Base-by-base conservation (phyloP, 108 stramenopile species). In the Nitzschia sp. region DNA sequence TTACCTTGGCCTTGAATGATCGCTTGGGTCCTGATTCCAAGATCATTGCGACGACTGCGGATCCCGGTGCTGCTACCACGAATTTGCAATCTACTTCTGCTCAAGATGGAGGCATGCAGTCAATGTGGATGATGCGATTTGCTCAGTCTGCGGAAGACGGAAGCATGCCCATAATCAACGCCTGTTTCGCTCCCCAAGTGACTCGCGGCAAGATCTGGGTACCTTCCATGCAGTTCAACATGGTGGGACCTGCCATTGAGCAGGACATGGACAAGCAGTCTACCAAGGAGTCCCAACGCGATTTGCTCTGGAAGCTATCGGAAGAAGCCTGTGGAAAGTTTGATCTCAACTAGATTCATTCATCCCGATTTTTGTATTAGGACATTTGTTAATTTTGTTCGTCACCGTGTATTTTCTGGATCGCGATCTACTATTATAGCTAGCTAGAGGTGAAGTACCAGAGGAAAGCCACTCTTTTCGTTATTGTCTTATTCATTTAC, bases 1-100 rank as follows among this genome's bases (percentile, higher is more conserved):
- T 85, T 63, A 64, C 89, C 35, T 57, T 64, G 57, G 85, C 76
- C 11, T 68, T 90, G n/a, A 30, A 59, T 25, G 60, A 83, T 24
- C 56, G 71, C 25, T 66, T 87, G 49, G 74, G 54, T 9, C 46
- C 31, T n/a, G 27, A 59, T 42, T 58, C 61, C 49, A 69, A 70
- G 17, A 67, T 83, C 31, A 75, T 79, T 27, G 73, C 65, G n/a
- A 34, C 46, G 3, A 21, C 4, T 25, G 64, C 65, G 19, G 59
- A 68, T 1, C 71, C 77, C 5, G 71, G 71, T 35, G 26, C 60
- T 15, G 38, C 70, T 32, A 2, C 63, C 4, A 77, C 76, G 18
- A 58, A 70, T 31, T 26, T 71, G 3, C 51, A 46, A 51, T 28
- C 46, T 1, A 75, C 66, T 2, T 51, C 74, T 23, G n/a, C 19